Evolutionary conservation across 2,329 filamentous ascomycete species (phyloP).

Genomic region (Didymella pinodella): DNA sequence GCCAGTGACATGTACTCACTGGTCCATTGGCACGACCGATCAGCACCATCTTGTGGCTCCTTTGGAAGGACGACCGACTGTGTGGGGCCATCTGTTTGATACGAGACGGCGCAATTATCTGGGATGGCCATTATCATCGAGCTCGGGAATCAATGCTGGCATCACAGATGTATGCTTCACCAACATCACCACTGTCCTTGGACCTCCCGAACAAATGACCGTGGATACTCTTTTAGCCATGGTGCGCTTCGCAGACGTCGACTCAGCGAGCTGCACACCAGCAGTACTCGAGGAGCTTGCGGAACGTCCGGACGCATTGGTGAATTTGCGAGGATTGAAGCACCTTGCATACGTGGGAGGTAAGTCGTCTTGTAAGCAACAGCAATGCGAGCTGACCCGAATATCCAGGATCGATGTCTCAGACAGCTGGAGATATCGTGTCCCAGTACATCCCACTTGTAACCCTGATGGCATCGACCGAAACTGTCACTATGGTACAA

Average conservation of each 20-base stretch:
- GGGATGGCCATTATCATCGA: slow-evolving; percentile 32
- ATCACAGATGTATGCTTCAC: slow-evolving; percentile 28
- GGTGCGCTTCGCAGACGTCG: slow-evolving; percentile 30
- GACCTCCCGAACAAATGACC: slow-evolving; percentile 27
- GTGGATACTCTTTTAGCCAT: slow-evolving; percentile 28
- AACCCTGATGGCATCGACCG: slow-evolving; percentile 30
- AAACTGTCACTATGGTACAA: slow-evolving; percentile 30
- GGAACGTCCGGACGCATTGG: slow-evolving; percentile 26
- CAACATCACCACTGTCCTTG: slow-evolving; percentile 30
- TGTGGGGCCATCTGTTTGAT: slow-evolving; percentile 27
- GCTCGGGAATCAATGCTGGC: slow-evolving; percentile 28
- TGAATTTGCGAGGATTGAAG: slow-evolving; percentile 29
- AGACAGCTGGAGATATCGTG: slow-evolving; percentile 30
- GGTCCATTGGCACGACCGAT: slow-evolving; percentile 28
- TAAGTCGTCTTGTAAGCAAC: slow-evolving; percentile 3
- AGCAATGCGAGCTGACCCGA: slow-evolving; percentile 15
- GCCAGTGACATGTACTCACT: slow-evolving; percentile 45
- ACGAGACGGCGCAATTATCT: slow-evolving; percentile 25
- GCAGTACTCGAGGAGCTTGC: slow-evolving; percentile 34
- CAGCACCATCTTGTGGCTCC: slow-evolving; percentile 30
- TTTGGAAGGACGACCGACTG: slow-evolving; percentile 27
- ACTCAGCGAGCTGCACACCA: slow-evolving; percentile 30
- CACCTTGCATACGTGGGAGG: slow-evolving; percentile 34
- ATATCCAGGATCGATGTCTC: slow-evolving; percentile 26
- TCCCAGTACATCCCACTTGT: slow-evolving; percentile 28